Evolutionary conservation across 306 rosid species (phyloP).

Genomic region (Fragaria iinumae): DNA sequence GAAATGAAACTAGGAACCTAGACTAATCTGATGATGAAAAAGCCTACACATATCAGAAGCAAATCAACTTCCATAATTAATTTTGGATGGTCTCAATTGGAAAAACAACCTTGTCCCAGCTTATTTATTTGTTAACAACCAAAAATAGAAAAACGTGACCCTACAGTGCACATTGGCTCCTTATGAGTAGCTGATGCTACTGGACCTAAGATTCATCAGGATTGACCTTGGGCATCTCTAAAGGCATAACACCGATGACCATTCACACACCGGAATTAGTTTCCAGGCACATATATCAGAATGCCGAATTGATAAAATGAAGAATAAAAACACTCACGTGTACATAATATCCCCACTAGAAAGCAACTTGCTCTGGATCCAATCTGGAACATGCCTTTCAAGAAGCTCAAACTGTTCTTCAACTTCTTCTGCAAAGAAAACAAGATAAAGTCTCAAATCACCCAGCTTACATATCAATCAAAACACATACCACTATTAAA

Average conservation of each 20-base stretch:
- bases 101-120: neutral
- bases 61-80: neutral
- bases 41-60: neutral
- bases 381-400: constrained; percentile 53
- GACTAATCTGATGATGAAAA: neutral
- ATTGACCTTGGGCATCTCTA: neutral
- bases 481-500: constrained; percentile 14
- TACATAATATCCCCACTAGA: constrained; percentile 48
- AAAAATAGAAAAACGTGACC: neutral
- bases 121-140: neutral
- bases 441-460: constrained; percentile 20
- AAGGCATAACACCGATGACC: neutral
- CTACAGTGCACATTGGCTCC: neutral
- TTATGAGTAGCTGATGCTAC: neutral
- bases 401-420: constrained; percentile 52
- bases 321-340: constrained; percentile 35
- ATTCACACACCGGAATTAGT: neutral
- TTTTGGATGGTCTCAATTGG: neutral
- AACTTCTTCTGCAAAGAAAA: constrained; percentile 52
- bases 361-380: constrained; percentile 50
- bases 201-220: neutral
- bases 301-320: neutral
- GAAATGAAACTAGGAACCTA: neutral
- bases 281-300: neutral
- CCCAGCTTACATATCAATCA: constrained; percentile 21